Base-by-base conservation (phyloP, 2,329 filamentous ascomycete species). In the Pezicula rhizophila region DNA sequence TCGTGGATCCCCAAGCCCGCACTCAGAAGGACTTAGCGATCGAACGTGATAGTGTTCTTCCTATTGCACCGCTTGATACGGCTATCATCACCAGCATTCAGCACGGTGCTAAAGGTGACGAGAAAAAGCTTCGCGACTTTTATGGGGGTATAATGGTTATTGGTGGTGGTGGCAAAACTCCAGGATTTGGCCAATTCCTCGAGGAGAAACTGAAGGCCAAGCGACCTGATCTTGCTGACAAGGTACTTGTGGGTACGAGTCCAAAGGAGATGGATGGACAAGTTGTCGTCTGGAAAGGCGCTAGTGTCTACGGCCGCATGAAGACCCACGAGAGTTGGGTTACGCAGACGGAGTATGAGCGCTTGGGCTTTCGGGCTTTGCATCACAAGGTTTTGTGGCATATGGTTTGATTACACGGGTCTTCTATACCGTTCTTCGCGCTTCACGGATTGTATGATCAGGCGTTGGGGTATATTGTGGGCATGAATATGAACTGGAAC, bases 251-350 rank as follows among this genome's bases (percentile, higher is more conserved):
- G 46, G 82, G 79, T 52, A 73, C 77, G 52, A 93, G 76, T 76
- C 93, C 93, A 0, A 77, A 92, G 60, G 93, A 99, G 60, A 85
- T 99, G 72, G 93, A 99, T 68, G 89, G 93, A 52, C 90, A 96
- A 69, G 91, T 97, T n/a, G 87, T 97, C 46, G 84, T 85, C 8
- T 99, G 93, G 93, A 99, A 99, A 76, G 93, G 93, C 4, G 93
- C 89, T 1, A 96, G 90, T 64, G 91, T 99, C 14, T 99, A 96
- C 73, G 91, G 89, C 2, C 72, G 97, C 58, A 80, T 84, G 52
- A 74, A 73, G 41, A 91, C 89, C 14, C 97, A 97, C 69, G 93
- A 99, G 67, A 93, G 87, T 61, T 99, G 93, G 93, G 89, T 97
- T 62, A 86, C 85, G 12, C 80, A 82, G 42, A 76, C 85, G 60